A percentile compares a stretch with the other conserved stretches of the same genome.
Evolutionary conservation across 768 basidiomycete genomes (phyloP).

Genomic region (Paxillus rubicundulus): DNA sequence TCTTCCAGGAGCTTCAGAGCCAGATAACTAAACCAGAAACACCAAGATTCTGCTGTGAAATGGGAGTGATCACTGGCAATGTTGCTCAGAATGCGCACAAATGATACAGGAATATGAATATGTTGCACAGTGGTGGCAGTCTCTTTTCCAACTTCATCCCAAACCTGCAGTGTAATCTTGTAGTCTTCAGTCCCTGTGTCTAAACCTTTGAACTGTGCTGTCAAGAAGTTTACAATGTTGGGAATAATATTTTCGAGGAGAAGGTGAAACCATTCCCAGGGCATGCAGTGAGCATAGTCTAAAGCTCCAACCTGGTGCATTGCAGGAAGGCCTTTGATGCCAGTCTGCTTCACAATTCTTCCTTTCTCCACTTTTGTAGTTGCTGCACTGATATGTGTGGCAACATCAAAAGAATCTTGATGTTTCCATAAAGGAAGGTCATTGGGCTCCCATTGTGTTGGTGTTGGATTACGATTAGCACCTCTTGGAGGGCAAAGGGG

Average conservation of each 20-base stretch:
- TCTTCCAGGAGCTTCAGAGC: slow-evolving; percentile 10
- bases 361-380: slow-evolving; percentile 16
- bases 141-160: neutral
- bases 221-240: too few species aligned
- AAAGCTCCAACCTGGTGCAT: slow-evolving; percentile 33
- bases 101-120: neutral
- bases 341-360: slow-evolving; percentile 25
- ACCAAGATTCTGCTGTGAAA: slow-evolving; percentile 18
- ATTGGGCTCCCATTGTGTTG: neutral
- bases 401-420: slow-evolving; percentile 24
- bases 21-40: slow-evolving; percentile 10
- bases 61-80: neutral
- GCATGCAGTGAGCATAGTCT: slow-evolving; percentile 12
- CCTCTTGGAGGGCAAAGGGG: neutral
- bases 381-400: slow-evolving; percentile 24
- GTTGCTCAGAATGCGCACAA: neutral
- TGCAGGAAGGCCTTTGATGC: slow-evolving; percentile 35
- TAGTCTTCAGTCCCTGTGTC: slow-evolving; percentile 7
- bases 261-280: slow-evolving; percentile 51
- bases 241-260: slow-evolving; percentile 43
- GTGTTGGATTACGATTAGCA: neutral
- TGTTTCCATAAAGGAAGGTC: slow-evolving; percentile 38
- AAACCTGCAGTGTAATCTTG: neutral
- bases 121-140: slow-evolving; percentile 1
- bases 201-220: slow-evolving; percentile 26